Percentiles rank a stretch among this genome's conserved stretches.
Conservation (phyloP, 2,329 filamentous ascomycete species). For the Fusarium cicatricum region DNA sequence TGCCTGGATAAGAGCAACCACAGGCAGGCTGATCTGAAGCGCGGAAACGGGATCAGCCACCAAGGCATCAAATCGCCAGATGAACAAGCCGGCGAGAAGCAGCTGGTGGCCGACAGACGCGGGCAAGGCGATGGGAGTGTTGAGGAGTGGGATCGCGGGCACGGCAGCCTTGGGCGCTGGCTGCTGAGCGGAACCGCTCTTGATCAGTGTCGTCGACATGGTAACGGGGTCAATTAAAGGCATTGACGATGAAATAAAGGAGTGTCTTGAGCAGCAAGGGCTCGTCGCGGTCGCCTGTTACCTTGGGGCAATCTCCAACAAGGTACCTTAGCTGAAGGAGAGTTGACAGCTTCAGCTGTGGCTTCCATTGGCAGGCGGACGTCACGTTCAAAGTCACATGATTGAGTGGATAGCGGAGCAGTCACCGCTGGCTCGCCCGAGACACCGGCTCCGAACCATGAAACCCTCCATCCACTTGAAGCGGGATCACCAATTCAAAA, state of each 20-base stretch:
- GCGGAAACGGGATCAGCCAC: slow-evolving; percentile 74
- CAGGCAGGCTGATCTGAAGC: slow-evolving; percentile 67
- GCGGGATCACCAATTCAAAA: background rate
- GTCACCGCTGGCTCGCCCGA: background rate
- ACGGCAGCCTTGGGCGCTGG: slow-evolving; percentile 42
- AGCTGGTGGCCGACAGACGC: slow-evolving; percentile 74
- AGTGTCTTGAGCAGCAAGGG: slow-evolving; percentile 31
- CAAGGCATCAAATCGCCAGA: slow-evolving; percentile 69
- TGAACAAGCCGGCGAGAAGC: slow-evolving; percentile 71
- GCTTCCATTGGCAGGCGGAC: background rate
- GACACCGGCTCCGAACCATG: slow-evolving; percentile 25
- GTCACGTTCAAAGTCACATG: slow-evolving; percentile 38
- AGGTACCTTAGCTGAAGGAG: slow-evolving; percentile 16
- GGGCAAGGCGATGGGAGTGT: slow-evolving; percentile 51
- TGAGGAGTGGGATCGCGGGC: slow-evolving; percentile 50
- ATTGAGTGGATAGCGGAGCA: background rate
- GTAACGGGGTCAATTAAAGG: slow-evolving; percentile 48
- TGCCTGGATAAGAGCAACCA: slow-evolving; percentile 70
- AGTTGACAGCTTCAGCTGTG: slow-evolving; percentile 35
- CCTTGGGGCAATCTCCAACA: slow-evolving; percentile 21
- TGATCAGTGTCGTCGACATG: slow-evolving; percentile 50
- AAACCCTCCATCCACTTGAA: slow-evolving; percentile 5
- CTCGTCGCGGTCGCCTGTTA: slow-evolving; percentile 20
- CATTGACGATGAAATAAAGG: slow-evolving; percentile 37
- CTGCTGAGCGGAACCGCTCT: slow-evolving; percentile 42